A percentile compares a stretch with the other conserved stretches of the same genome.
phyloP scores from a whole-genome alignment of 2,329 filamentous ascomycete species.

The Neonectria punicea region DNA sequence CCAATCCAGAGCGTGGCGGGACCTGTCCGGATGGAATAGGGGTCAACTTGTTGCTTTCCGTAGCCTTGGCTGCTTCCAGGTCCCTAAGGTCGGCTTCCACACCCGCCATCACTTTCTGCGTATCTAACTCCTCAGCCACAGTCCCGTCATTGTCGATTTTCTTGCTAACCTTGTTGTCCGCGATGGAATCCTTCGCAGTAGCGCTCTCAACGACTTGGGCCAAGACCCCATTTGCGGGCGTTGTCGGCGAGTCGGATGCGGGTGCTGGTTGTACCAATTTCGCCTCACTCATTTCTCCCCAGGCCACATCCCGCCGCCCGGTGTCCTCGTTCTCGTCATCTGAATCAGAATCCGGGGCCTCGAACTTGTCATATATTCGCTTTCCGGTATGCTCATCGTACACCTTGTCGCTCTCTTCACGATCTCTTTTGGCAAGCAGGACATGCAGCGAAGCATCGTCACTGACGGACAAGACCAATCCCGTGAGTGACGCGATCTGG shows the following conservation, averaged over 20 bases:
- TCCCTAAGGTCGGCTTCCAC: conserved; percentile 37
- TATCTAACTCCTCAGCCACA: conserved; percentile 42
- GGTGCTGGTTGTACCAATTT: conserved; percentile 65
- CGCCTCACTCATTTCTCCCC: conserved; percentile 73
- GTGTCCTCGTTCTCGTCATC: conserved; percentile 69
- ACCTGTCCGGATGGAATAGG: conserved; percentile 46
- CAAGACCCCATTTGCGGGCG: conserved; percentile 39
- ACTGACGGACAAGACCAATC: conserved; percentile 67
- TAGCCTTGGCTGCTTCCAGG: conserved; percentile 27
- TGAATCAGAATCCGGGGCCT: conserved; percentile 73
- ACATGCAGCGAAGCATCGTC: conserved; percentile 66
- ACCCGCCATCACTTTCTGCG: conserved; percentile 44
- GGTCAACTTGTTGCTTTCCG: conserved; percentile 35
- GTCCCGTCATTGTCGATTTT: conserved; percentile 33
- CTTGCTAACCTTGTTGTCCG: conserved; percentile 43
- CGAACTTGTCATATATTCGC: conserved; percentile 81
- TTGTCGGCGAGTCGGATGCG: conserved; percentile 39
- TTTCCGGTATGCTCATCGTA: conserved; percentile 76
- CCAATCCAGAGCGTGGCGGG: conserved; percentile 35
- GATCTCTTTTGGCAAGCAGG: conserved; percentile 75
- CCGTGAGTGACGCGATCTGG: conserved; percentile 71
- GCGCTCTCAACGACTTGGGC: conserved; percentile 34
- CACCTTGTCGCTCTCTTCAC: conserved; percentile 65
- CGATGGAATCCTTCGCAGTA: conserved; percentile 21
- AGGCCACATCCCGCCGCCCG: conserved; percentile 68